Evolutionary conservation across 495 filamentous ascomycete genomes (phyloP).

Genomic region (Parmelia sp.): DNA sequence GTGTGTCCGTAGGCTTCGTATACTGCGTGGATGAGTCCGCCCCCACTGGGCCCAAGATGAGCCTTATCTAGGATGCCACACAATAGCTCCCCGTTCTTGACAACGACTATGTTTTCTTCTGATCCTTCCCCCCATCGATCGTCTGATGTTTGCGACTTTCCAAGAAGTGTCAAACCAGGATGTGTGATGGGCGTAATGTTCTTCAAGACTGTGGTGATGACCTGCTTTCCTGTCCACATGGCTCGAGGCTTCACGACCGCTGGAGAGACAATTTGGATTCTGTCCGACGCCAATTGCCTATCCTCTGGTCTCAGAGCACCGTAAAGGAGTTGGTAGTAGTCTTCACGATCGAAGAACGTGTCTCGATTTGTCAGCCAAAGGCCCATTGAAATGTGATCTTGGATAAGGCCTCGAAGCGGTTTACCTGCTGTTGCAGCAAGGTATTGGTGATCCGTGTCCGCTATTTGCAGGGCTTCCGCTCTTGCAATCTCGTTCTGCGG

Average conservation of each 20-base stretch:
- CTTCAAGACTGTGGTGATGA: constrained; percentile 86
- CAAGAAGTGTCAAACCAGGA: constrained; percentile 70
- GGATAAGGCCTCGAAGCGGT: constrained; percentile 91
- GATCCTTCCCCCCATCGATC: constrained; percentile 68
- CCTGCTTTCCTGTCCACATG: constrained; percentile 96
- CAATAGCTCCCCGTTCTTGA: constrained; percentile 81
- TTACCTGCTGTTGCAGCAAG: constrained; percentile 90
- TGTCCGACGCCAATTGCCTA: constrained; percentile 63
- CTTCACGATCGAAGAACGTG: constrained; percentile 81
- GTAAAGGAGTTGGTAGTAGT: constrained; percentile 90
- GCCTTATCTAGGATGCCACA: constrained; percentile 93
- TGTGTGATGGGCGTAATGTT: constrained; percentile 76
- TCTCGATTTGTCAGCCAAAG: constrained; percentile 87
- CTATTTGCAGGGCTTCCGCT: constrained; percentile 83
- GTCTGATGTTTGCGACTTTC: constrained; percentile 68
- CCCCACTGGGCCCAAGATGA: constrained; percentile 80
- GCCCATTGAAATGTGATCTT: constrained; percentile 95
- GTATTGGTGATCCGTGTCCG: constrained; percentile 96
- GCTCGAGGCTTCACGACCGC: constrained; percentile 73
- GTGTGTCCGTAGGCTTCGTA: constrained; percentile 91
- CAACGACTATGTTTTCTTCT: constrained; percentile 70
- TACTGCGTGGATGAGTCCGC: constrained; percentile 84
- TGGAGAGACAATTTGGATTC: constrained; percentile 72
- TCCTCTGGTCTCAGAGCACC: constrained; percentile 82
- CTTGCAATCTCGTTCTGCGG: constrained; percentile 94